Evolutionary conservation across 148 eudicot genomes (phyloP).

Genomic region (Limonium bicolor): DNA sequence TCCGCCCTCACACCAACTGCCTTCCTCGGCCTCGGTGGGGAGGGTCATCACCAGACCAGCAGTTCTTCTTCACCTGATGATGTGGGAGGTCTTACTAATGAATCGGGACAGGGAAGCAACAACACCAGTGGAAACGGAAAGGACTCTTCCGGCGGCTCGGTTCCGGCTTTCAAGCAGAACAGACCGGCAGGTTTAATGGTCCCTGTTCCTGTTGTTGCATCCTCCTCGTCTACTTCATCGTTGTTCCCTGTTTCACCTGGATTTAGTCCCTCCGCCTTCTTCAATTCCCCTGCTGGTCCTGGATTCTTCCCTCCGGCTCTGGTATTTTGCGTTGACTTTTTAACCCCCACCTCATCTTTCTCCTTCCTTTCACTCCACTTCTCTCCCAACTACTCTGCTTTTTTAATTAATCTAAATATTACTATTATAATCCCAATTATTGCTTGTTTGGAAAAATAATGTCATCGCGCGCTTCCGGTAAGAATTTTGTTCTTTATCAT

Average conservation of each 20-base stretch:
- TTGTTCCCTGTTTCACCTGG: conserved; percentile 53
- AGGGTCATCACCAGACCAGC: conserved; percentile 10
- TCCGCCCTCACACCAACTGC: conserved; percentile 4
- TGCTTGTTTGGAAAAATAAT: too few relatives aligned
- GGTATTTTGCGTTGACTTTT: conserved; percentile 18
- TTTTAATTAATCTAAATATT: too few relatives aligned
- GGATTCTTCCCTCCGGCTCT: conserved; percentile 41
- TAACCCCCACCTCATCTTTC: not conserved
- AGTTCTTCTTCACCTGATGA: not conserved
- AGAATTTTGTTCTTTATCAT: too few relatives aligned
- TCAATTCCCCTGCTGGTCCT: conserved; percentile 53
- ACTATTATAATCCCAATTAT: too few relatives aligned
- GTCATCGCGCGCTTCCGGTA: too few relatives aligned
- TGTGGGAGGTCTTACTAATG: too few relatives aligned
- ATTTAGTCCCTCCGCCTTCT: conserved; percentile 62
- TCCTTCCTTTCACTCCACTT: not conserved
- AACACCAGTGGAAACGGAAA: not conserved
- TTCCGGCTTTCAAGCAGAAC: conserved; percentile 43
- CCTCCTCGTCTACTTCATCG: conserved; percentile 20
- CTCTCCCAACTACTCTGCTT: not conserved
- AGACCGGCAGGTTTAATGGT: conserved; percentile 41
- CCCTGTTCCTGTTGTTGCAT: conserved; percentile 5
- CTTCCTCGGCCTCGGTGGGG: not conserved
- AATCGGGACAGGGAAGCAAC: too few relatives aligned
- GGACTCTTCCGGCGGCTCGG: not conserved